These are phyloP conservation scores for Colletotrichum caudatum DNA, from an alignment of 2,329 filamentous ascomycete genomes.

Conservation along the genomic window DNA sequence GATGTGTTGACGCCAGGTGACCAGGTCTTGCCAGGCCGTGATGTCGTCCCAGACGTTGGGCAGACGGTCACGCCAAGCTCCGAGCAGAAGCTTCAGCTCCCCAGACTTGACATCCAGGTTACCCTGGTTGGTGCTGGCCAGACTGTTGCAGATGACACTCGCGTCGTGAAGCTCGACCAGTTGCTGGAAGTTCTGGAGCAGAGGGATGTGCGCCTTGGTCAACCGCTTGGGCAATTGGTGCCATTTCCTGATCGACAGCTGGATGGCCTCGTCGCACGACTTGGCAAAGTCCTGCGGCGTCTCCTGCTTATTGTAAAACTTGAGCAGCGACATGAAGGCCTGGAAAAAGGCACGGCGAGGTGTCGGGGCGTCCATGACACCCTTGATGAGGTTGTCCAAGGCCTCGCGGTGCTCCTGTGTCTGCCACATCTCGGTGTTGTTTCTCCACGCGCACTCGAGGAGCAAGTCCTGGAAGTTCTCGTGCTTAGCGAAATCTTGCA, in stretches of 20 bases:
- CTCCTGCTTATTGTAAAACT: constrained; percentile 92
- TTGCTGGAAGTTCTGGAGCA: constrained; percentile 98
- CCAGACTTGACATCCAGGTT: constrained; percentile 96
- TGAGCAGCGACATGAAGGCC: constrained; percentile 96
- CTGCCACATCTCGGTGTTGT: constrained; percentile 95
- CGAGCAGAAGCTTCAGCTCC: constrained; percentile 92
- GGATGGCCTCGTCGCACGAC: constrained; percentile 95
- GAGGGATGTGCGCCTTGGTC: constrained; percentile 93
- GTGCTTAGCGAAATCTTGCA: constrained; percentile 98
- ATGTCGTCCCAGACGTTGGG: constrained; percentile 99
- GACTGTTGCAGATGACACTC: constrained; percentile 92
- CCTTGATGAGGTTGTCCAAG: constrained; percentile 93
- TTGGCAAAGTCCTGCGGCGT: constrained; percentile 83
- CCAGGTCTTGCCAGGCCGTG: constrained; percentile 97
- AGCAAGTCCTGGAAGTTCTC: constrained; percentile 98
- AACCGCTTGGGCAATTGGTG: constrained; percentile 95
- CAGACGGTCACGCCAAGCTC: constrained; percentile 93
- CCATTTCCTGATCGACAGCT: constrained; percentile 98
- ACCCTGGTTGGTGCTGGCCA: constrained; percentile 82
- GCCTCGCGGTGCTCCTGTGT: constrained; percentile 87
- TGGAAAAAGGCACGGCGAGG: constrained; percentile 96
- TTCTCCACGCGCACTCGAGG: constrained; percentile 94
- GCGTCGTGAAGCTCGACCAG: constrained; percentile 97
- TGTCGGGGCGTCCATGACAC: constrained; percentile 96
- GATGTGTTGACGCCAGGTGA: constrained; percentile 99